Evolutionary conservation across 148 eudicot genomes (phyloP), one percentile per base, ranked within the genome.

Genomic region (Arctostaphylos glauca): DNA sequence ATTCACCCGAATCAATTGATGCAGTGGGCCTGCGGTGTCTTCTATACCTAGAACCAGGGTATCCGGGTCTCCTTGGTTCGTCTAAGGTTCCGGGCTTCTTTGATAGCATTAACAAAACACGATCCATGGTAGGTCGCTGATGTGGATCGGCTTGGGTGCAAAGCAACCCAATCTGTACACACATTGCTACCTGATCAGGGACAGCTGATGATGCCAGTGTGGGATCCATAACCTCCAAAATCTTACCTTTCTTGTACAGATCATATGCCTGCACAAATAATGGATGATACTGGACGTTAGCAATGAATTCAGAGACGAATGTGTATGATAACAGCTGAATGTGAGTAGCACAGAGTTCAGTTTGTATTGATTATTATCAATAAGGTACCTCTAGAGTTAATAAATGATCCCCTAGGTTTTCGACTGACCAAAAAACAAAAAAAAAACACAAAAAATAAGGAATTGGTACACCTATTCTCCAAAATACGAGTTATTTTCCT

Each of bases 51-150:
- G 91, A 80, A 70, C 92, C 97, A 0, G 90, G 88, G 48, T 80
- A 90, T 55, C 97, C 98, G 3, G 98, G 98, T 68, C 91, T 85
- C 6, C 87, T 90, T 13, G 98, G 98, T 72, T 92, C 95, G 74
- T 91, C 92, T 9, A 93, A 87, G 82, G 80, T 81, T 46, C 90
- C 89, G 6, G 88, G 90, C 71, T 89, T 90, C 89, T 86, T 94
- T 4, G 98, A 93, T 6, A 94, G 88, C 83, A 92, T 71, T 3
- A 90, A 84, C 48, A 87, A 89, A 6, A 96, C 94, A 31, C 91
- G 93, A 13, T 86, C 82, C 98, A 96, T 96, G 41, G 86, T 80
- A 31, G 98, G 98, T 41, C 98, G 90, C 74, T 84, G 54, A 19
- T 78, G 79, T 3, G 98, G 95, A 80, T 96, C 95, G 18, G 92